Conservation (phyloP, 208 protist genomes). For the Trichomonas gallinae region DNA sequence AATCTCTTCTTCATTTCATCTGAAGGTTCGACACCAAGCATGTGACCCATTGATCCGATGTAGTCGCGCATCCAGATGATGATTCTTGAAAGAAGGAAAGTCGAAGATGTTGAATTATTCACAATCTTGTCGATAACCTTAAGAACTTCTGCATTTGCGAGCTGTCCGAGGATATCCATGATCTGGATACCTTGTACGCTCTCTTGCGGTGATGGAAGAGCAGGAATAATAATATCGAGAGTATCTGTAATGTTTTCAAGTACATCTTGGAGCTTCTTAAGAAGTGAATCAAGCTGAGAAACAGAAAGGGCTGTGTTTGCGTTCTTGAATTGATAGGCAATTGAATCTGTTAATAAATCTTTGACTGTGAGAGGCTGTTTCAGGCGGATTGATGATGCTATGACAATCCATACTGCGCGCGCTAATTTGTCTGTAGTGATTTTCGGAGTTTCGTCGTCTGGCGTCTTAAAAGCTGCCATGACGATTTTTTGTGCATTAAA, state of each 20-base stretch:
- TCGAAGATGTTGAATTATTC: neutral
- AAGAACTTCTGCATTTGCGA: neutral
- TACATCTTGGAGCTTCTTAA: neutral
- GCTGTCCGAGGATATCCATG: neutral
- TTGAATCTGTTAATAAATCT: neutral
- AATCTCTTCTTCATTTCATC: neutral
- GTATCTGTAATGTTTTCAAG: neutral
- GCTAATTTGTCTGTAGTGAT: neutral
- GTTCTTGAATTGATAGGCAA: neutral
- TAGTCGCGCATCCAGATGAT: neutral
- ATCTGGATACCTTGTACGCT: neutral
- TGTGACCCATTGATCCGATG: neutral
- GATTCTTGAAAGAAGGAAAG: neutral
- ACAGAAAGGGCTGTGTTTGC: neutral
- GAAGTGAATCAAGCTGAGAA: neutral
- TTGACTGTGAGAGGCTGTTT: neutral
- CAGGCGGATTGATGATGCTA: neutral
- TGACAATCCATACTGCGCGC: neutral
- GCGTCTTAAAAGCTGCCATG: neutral
- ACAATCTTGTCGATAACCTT: neutral
- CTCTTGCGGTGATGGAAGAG: neutral
- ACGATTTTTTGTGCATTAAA: neutral
- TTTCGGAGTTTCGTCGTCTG: neutral
- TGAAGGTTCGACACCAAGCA: neutral
- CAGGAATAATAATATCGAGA: neutral